phyloP scores from a whole-genome alignment of 805 yeast species.

The Starmerella tilneyi region DNA sequence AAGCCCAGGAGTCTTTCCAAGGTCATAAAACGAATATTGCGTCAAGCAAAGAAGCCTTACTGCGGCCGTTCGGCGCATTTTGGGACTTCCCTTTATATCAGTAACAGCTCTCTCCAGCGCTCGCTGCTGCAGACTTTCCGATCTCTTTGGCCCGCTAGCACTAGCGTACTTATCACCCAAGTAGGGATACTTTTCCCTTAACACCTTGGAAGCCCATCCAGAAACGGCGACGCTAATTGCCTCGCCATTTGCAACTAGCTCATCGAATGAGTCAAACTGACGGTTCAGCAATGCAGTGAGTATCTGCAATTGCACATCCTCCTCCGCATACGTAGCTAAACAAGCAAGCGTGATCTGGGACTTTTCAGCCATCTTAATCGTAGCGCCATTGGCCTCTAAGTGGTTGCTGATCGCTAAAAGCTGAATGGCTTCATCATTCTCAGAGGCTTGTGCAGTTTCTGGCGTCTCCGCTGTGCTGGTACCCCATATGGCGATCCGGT shows the following conservation, averaged over 20 bases:
- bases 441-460: not conserved
- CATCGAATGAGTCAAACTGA: slow-evolving; percentile 66
- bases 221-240: slow-evolving; percentile 59
- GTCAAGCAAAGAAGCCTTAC: slow-evolving; percentile 75
- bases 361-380: not conserved
- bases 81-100: slow-evolving; percentile 51
- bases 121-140: slow-evolving; percentile 37
- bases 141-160: slow-evolving; percentile 15
- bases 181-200: slow-evolving; percentile 27
- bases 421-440: slow-evolving; percentile 13
- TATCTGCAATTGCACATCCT: slow-evolving; percentile 28
- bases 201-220: slow-evolving; percentile 61
- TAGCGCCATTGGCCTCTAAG: not conserved
- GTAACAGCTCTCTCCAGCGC: slow-evolving; percentile 43
- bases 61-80: slow-evolving; percentile 63
- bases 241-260: slow-evolving; percentile 71
- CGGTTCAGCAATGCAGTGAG: slow-evolving; percentile 46
- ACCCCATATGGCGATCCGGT: slow-evolving; percentile 1
- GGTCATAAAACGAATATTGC: slow-evolving; percentile 54
- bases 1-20: slow-evolving; percentile 40
- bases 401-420: slow-evolving; percentile 11
- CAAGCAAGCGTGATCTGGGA: slow-evolving; percentile 36
- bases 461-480: not conserved
- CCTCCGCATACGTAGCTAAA: slow-evolving; percentile 25
- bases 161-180: slow-evolving; percentile 11